Evolutionary conservation across 2,329 filamentous ascomycete genomes (phyloP), one percentile per base, ranked within the genome.

Genomic region (Phialocephala subalpina): DNA sequence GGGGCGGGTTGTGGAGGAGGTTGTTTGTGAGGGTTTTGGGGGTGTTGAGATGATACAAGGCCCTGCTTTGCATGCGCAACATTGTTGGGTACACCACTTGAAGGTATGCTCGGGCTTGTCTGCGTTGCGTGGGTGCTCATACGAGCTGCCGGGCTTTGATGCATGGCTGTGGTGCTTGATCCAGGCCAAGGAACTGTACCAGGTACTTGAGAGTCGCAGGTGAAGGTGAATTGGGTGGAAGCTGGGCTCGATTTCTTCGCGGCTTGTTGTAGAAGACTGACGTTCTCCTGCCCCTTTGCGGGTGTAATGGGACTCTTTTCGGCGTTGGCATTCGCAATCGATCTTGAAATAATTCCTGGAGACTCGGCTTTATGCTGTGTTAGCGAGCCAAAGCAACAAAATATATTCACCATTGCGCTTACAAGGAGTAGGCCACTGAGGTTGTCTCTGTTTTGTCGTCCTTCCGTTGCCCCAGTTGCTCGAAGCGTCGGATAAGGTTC

Each of bases 141-240:
- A 59, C 68, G 68, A 36, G 63, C 63, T 58, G 64, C 64, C 59
- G 71, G 70, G 63, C 66, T 73, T 65, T 72, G 69, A 60, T 72
- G 63, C 62, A 74, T 71, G 25, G 58, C 58, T 38, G 65, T 42
- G n/a, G 66, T 60, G 66, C 49, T 70, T 22, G 72, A 64, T 74
- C 90, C 88, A 52, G 92, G 92, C 89, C 92, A 93, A 60, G 90
- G 88, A 77, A 93, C 87, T 63, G 91, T 89, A 66, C 91, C 93
- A 0, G 92, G 90, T 42, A 94, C 93, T 76, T 96, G 93, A 1
- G 94, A 95, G 74, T 97, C 92, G 79, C 94, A 97, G 14, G 93
- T 97, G 76, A 99, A 99, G 11, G 96, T 99, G 77, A 99, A 99
- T 73, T 97, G 93, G 0, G 92, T 91, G 64, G 94, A 93, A 6